These are phyloP conservation scores for Erysimum pusillum DNA, from an alignment of 441 rosid species.

Conservation along the genomic window DNA sequence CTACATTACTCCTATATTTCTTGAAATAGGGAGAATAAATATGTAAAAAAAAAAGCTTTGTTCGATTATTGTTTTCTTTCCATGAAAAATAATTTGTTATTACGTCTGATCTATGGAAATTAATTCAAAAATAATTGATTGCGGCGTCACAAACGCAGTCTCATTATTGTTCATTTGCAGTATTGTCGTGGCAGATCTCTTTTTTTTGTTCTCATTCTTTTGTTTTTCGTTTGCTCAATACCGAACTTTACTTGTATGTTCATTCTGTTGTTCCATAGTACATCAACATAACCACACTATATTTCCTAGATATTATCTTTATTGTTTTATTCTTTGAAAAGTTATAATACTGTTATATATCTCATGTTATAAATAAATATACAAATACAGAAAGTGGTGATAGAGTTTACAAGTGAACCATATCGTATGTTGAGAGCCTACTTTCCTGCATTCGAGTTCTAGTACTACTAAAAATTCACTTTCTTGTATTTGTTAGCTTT, in stretches of 20 bases:
- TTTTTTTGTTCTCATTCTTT: not conserved
- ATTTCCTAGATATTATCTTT: not conserved
- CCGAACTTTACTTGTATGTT: slow-evolving; percentile 3
- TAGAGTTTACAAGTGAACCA: not conserved
- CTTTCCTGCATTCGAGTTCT: not conserved
- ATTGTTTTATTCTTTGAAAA: too few species aligned
- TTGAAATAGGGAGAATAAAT: not conserved
- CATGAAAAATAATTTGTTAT: not conserved
- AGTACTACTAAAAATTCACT: not conserved
- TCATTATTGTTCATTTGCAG: slow-evolving; percentile 9
- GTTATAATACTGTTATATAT: not conserved
- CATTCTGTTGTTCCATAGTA: slow-evolving; percentile 15
- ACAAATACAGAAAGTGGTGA: not conserved
- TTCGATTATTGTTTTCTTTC: not conserved
- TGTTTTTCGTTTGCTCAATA: slow-evolving; percentile 10
- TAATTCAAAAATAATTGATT: not conserved
- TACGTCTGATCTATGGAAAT: not conserved
- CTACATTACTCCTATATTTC: not conserved
- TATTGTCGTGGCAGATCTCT: slow-evolving; percentile 7
- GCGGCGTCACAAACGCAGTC: not conserved
- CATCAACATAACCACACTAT: not conserved
- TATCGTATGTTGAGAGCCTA: not conserved
- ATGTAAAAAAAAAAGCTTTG: not conserved
- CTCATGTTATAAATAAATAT: not conserved
- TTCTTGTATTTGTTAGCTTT: not conserved